Evolutionary conservation across 345 rosid species (phyloP), one percentile per base, ranked within the genome.

Genomic region (Salix caprea): DNA sequence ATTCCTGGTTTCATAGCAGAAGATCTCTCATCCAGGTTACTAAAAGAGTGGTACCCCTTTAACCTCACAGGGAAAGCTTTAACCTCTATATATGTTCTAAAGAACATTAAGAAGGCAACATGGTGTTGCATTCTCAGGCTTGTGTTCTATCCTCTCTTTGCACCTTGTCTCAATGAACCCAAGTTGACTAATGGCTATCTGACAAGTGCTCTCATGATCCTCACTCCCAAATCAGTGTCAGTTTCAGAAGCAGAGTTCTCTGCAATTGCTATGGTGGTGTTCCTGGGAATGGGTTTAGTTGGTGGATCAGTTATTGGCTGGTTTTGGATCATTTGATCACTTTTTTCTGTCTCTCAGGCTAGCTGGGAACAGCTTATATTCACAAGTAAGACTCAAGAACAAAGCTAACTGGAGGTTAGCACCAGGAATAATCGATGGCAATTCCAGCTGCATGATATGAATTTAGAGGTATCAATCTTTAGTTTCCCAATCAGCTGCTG

Each of bases 1-100:
- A 73, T 93, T 95, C 80, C 97, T 1, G 96, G 97, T 72, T 91
- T 91, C 88, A 70, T 93, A 37, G 91, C 89, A 4, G 97, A 93
- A 83, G 80, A 83, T 75, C 73, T 95, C 66, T 58, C 80, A 74
- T 95, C 97, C 24, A 30, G 80, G 70, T 39, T 82, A 74, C 89
- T 92, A 16, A 78, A 65, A 34, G 91, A 91, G 70, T 90, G 97
- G 97, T 92, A 91, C 78, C 97, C 97, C 1, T 80, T 94, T 60
- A 97, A 94, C 85, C 85, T 94, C 70, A 14, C 83, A 7, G 98
- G 97, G 30, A 94, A 94, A 82, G 89, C 98, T 26, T 70, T 90
- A 39, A 87, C 97, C 0, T 92, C 97, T 0, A 74, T 92, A 8
- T 87, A 87, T 64, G 78, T 90, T 71, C 64, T 88, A 76, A 80